Base-by-base conservation (phyloP, 2,329 filamentous ascomycete genomes). In the Aspergillus oerlinghausenensis region DNA sequence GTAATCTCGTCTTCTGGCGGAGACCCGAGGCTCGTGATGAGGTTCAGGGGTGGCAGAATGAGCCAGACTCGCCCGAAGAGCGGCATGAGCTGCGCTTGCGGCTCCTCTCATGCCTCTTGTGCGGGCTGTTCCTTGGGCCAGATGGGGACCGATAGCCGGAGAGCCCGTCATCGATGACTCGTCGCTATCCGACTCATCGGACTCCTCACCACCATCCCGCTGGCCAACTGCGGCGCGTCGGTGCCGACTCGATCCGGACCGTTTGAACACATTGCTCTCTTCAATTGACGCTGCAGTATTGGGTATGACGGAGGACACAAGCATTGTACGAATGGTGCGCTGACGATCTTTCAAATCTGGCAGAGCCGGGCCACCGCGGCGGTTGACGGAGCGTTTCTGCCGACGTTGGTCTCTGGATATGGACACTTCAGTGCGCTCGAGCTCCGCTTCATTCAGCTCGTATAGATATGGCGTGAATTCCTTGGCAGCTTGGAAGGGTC, bases 311-410 rank as follows among this genome's bases (percentile, higher is more conserved):
- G 90, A 92, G 9, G 93, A 97, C 1, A 99, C 91, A 52, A 97
- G 84, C 63, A 97, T 82, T 0, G 93, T 97, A 49, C 94, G 86
- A 55, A 97, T 93, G 0, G 94, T 97, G 52, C 93, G 86, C 75
- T 94, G 93, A 54, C 92, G 85, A 66, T 99, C 94, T 72, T 95
- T 96, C 57, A 99, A 85, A 75, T 99, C 94, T n/a, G 94, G 94
- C 43, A 99, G 79, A 58, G 90, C 89, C 5, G 94, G 94, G 0
- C 94, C 94, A 61, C 94, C 94, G 66, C 94, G 86, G 60, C 94
- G 84, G 72, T 97, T 97, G 65, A 96, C 90, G 6, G 94, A 96
- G 50, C 94, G 86, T 78, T 99, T 99, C 76, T 97, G 92, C 52
- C 92, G 85, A 65, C 94, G 83, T 73, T 97, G 92, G 71, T 99